Conservation (phyloP, 805 yeast genomes). For the Candida khao-thaluensis region DNA sequence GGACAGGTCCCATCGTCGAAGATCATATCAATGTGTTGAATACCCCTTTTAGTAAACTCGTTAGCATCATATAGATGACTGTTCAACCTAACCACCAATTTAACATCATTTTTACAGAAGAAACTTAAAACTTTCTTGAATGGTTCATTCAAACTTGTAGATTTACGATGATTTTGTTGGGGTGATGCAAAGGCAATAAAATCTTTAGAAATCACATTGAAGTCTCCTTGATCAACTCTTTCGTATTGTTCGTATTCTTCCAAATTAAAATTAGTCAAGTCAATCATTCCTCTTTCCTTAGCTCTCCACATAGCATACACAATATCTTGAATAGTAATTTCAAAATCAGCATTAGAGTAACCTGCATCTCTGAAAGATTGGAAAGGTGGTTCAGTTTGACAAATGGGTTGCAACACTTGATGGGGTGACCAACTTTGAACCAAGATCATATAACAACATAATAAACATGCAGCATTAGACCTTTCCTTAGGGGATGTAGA, state of each 20-base stretch:
- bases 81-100: constrained; percentile 87
- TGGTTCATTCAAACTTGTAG: constrained; percentile 62
- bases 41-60: constrained; percentile 79
- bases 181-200: constrained; percentile 98
- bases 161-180: constrained; percentile 52
- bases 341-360: constrained; percentile 92
- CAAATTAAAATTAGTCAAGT: constrained; percentile 79
- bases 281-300: constrained; percentile 85
- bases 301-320: constrained; percentile 98
- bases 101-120: constrained; percentile 71
- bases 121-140: constrained; percentile 78
- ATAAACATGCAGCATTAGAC: constrained; percentile 90
- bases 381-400: constrained; percentile 89
- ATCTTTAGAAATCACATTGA: constrained; percentile 86
- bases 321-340: constrained; percentile 88
- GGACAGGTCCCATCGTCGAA: constrained; percentile 99
- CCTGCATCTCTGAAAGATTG: constrained; percentile 98
- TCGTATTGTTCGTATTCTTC: constrained; percentile 95
- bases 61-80: constrained; percentile 84
- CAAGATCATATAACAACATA: constrained; percentile 91
- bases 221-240: constrained; percentile 95
- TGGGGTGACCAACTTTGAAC: constrained; percentile 99
- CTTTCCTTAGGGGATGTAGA: constrained; percentile 76
- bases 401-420: constrained; percentile 90
- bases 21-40: constrained; percentile 91